Evolutionary conservation across 108 stramenopile genomes (phyloP).

Genomic region (Pseudonitzschia multiseries): DNA sequence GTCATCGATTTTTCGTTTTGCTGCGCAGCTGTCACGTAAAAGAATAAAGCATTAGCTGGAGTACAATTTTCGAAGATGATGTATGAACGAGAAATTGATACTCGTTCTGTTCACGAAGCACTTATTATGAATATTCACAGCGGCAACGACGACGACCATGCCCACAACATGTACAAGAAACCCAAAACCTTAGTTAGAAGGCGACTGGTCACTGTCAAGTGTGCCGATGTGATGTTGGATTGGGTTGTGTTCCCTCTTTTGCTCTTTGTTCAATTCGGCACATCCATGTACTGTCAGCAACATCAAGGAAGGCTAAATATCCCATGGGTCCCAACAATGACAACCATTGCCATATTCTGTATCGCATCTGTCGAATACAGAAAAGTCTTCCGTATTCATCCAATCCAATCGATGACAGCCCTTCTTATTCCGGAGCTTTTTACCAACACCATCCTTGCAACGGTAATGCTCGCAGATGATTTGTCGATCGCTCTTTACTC

Average conservation of each 20-base stretch:
- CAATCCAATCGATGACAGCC: background rate
- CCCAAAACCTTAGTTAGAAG: background rate
- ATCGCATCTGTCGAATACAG: conserved; percentile 23
- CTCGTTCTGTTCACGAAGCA: background rate
- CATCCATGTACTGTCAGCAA: conserved; percentile 25
- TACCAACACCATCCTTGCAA: conserved; percentile 22
- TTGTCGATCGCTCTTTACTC: conserved; percentile 1
- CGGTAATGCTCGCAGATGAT: conserved; percentile 17
- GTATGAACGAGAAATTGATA: background rate
- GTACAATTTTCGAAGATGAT: background rate
- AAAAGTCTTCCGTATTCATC: conserved; percentile 21
- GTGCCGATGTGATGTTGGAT: conserved; percentile 10
- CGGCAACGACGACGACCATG: background rate
- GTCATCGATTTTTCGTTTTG: too few relatives aligned
- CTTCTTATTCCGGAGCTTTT: conserved; percentile 28
- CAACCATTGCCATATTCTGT: conserved; percentile 9
- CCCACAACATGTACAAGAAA: background rate
- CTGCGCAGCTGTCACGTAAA: too few relatives aligned
- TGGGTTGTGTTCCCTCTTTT: conserved; percentile 31
- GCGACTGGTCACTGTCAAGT: background rate
- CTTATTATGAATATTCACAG: background rate
- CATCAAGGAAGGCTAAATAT: conserved; percentile 2
- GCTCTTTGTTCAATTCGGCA: conserved; percentile 30
- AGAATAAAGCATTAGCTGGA: background rate
- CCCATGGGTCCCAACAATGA: conserved; percentile 11